phyloP scores from a whole-genome alignment of 176 grass and related monocot genomes.

The Pontederia paniculata region DNA sequence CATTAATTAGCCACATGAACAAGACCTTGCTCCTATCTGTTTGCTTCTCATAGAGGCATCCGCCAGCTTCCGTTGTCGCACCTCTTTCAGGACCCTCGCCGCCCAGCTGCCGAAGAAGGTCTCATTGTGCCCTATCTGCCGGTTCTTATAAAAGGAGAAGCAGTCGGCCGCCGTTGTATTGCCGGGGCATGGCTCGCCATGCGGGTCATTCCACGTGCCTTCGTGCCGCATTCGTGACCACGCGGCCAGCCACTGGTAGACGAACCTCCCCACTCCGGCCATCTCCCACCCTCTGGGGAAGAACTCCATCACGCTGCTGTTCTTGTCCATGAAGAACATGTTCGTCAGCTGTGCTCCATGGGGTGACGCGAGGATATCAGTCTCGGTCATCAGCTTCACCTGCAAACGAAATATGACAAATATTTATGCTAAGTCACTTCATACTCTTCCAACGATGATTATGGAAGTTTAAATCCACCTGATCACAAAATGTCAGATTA shows the following conservation, averaged over 20 bases:
- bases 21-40: neutral
- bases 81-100: slow-evolving; percentile 24
- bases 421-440: too few relatives aligned
- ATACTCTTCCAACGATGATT: too few relatives aligned
- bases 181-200: slow-evolving; percentile 24
- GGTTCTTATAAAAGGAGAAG: slow-evolving; percentile 30
- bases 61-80: slow-evolving; percentile 23
- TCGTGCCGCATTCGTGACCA: slow-evolving; percentile 48
- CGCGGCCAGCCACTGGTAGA: slow-evolving; percentile 47
- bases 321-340: slow-evolving; percentile 57
- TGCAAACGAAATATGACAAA: neutral
- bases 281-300: slow-evolving; percentile 58
- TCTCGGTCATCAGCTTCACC: slow-evolving; percentile 50
- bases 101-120: slow-evolving; percentile 40
- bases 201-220: slow-evolving; percentile 48
- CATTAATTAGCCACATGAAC: slow-evolving; percentile 1
- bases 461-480: slow-evolving; percentile 8
- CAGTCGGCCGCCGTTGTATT: slow-evolving; percentile 8
- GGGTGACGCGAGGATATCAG: slow-evolving; percentile 46
- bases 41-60: neutral
- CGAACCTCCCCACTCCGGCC: slow-evolving; percentile 38
- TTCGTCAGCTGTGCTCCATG: slow-evolving; percentile 75
- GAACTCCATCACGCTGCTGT: slow-evolving; percentile 72
- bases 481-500: slow-evolving; percentile 56
- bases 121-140: slow-evolving; percentile 36